Percentiles rank a stretch among this genome's conserved stretches.
phyloP scores from a whole-genome alignment of 139 green algal genomes.

The Coccomyxa sp. region DNA sequence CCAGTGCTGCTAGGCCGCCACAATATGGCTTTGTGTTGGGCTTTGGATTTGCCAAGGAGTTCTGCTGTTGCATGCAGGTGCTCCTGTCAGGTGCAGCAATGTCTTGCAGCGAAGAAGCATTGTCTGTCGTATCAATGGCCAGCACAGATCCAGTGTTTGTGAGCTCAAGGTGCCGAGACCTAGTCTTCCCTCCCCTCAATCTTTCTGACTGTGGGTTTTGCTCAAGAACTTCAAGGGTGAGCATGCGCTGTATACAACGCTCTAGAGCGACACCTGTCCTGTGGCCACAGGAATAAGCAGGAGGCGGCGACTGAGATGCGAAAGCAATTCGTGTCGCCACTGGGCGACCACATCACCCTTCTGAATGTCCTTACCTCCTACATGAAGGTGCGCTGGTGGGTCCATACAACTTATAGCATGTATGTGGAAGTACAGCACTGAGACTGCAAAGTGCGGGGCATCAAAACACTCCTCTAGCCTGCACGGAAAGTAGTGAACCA shows the following conservation, averaged over 20 bases:
- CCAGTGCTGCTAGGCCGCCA: no score
- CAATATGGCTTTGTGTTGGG: no score
- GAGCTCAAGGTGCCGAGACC: constrained; percentile 17
- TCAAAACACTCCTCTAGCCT: not conserved
- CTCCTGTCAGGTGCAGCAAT: constrained; percentile 57
- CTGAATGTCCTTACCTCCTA: constrained; percentile 63
- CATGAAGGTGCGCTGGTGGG: constrained; percentile 1
- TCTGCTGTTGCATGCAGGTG: constrained; percentile 22
- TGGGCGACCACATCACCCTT: constrained; percentile 80
- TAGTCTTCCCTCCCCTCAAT: not conserved
- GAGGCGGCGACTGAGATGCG: constrained; percentile 55
- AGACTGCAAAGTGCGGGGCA: not conserved
- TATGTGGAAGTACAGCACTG: constrained; percentile 34
- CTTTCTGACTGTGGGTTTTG: no score
- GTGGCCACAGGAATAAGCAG: constrained; percentile 42
- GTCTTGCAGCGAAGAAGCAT: constrained; percentile 62
- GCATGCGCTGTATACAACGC: no score
- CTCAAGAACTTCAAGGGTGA: no score
- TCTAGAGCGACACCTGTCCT: no score
- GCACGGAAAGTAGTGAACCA: not conserved
- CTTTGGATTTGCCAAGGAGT: no score
- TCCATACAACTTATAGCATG: not conserved
- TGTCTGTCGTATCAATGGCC: constrained; percentile 77
- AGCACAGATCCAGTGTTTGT: constrained; percentile 65
- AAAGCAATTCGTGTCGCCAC: constrained; percentile 49